Evolutionary conservation across 306 rosid genomes (phyloP).

Genomic region (Alnus rubra): DNA sequence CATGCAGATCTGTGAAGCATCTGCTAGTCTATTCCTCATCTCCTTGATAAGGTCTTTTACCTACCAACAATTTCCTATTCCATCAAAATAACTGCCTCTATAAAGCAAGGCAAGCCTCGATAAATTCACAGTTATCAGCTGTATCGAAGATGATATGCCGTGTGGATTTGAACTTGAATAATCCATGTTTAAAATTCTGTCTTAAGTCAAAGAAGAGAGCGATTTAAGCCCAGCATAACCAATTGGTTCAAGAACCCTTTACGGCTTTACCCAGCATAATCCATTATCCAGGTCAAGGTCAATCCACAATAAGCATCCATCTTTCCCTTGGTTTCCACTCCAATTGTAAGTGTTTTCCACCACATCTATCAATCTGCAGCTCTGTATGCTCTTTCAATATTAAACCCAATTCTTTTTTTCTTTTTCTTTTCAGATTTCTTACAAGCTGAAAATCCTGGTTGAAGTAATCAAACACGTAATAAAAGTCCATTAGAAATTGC

Average conservation of each 20-base stretch:
- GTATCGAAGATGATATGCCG: background rate
- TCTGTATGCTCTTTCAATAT: background rate
- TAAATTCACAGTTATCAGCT: background rate
- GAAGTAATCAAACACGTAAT: constrained; percentile 3
- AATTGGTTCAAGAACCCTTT: background rate
- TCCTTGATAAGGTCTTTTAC: background rate
- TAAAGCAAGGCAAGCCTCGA: background rate
- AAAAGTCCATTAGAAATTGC: background rate
- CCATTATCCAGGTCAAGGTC: background rate
- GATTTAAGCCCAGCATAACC: background rate
- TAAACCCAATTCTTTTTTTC: background rate
- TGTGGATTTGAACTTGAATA: background rate
- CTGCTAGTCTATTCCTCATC: background rate
- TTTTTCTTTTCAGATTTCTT: background rate
- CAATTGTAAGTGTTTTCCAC: background rate
- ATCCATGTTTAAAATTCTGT: background rate
- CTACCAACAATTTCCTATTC: background rate
- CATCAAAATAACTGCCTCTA: background rate
- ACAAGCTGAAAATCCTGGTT: background rate
- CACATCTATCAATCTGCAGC: background rate
- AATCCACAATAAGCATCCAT: background rate
- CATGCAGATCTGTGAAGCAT: background rate
- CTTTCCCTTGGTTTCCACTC: background rate
- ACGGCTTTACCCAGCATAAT: background rate
- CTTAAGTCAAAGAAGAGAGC: background rate